Evolutionary conservation across 2,329 filamentous ascomycete genomes (phyloP), one percentile per base, ranked within the genome.

Genomic region (Diaporthe caulivora): DNA sequence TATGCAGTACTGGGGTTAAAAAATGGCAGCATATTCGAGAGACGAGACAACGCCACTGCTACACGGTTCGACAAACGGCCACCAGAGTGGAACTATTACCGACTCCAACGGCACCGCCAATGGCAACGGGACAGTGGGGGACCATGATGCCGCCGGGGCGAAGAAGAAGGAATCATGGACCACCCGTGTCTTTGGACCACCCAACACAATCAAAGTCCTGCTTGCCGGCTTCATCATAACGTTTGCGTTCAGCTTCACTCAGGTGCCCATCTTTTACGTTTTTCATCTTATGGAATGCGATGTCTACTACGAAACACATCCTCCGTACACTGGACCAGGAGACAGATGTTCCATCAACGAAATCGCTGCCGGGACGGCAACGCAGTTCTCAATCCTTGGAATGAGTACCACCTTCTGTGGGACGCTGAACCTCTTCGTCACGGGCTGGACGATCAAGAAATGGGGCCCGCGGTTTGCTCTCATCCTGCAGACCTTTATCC

Each of bases 251-350:
- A 72, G 72, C 54, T 75, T 75, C 69, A 75, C 74, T n/a, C 74
- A 75, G 26, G 74, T 75, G 18, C 74, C 74, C 10, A 75, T 88
- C 6, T 82, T 93, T 58, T 93, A 92, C 80, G 90, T 92, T 31
- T 93, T 94, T 77, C 90, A 91, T 72, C 79, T 93, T 1, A 94
- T 94, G 92, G 91, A 90, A 65, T 94, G 92, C 81, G 90, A 94
- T 71, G 87, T 88, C 68, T 94, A 91, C 80, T 94, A 94, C 81
- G 83, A 86, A 47, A 83, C 84, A 2, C 88, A 93, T 77, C 85
- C 88, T 17, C 85, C 87, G 0, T 88, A 83, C 65, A 77, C 82
- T 13, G 86, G 85, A 1, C 77, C 80, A 5, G 84, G 84, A 5
- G 88, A 91, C 74, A 85, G 88, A 21, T 94, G 92, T 78, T 86